Evolutionary conservation across 768 basidiomycete genomes (phyloP).

Genomic region (Hirschioporus abietinus): DNA sequence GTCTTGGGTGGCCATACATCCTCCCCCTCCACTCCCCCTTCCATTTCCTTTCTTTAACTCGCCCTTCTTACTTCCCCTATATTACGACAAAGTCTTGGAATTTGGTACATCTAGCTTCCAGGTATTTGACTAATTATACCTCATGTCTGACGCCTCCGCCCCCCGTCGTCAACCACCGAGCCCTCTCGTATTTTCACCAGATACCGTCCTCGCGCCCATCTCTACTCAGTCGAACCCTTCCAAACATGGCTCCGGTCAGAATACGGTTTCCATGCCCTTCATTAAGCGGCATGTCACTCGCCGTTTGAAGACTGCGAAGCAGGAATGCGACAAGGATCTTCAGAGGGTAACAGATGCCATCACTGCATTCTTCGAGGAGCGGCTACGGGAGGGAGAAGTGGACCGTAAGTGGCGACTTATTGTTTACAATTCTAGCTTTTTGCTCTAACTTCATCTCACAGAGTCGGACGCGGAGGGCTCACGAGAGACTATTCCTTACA

Average conservation of each 20-base stretch:
- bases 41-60: constrained; percentile 13
- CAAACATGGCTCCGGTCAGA: constrained; percentile 48
- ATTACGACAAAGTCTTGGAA: constrained; percentile 1
- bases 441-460: constrained; percentile 15
- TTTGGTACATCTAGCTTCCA: not conserved
- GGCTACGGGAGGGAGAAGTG: constrained; percentile 71
- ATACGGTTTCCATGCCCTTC: constrained; percentile 88
- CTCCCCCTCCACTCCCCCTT: constrained; percentile 7
- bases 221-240: constrained; percentile 36
- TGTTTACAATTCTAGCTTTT: not conserved
- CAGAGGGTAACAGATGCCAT: constrained; percentile 91
- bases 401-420: constrained; percentile 39
- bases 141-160: constrained; percentile 43
- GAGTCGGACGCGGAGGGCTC: constrained; percentile 13
- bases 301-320: constrained; percentile 89
- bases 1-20: constrained; percentile 14
- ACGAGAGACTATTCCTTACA: constrained; percentile 57
- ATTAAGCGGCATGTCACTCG: constrained; percentile 90
- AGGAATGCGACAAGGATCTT: constrained; percentile 95
- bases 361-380: constrained; percentile 91
- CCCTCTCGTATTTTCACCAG: constrained; percentile 74
- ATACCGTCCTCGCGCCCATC: constrained; percentile 53
- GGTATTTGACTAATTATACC: not conserved
- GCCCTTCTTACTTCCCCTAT: constrained; percentile 5
- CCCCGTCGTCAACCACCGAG: constrained; percentile 52